A percentile compares a stretch with the other conserved stretches of the same genome.
These are phyloP conservation scores for Candida gorgasii DNA, from an alignment of 805 yeast species.

Conservation along the genomic window DNA sequence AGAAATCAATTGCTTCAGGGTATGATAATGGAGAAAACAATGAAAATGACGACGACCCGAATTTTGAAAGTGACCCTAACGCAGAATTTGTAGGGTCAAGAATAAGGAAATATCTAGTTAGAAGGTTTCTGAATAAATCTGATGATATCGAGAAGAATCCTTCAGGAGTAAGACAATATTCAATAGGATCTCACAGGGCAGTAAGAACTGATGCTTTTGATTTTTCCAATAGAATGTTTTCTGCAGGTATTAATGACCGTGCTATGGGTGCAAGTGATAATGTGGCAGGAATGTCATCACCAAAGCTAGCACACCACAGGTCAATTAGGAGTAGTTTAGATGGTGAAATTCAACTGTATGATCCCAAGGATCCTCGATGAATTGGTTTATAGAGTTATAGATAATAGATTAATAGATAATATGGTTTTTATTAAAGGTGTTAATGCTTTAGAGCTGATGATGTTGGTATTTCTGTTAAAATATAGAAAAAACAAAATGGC, in stretches of 20 bases:
- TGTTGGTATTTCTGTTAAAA: too few relatives aligned
- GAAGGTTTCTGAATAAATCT: conserved; percentile 8
- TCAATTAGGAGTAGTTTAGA: background rate
- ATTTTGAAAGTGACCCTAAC: conserved; percentile 7
- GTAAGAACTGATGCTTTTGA: conserved; percentile 10
- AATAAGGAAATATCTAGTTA: conserved; percentile 10
- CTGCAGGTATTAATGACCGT: conserved; percentile 18
- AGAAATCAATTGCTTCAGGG: conserved; percentile 54
- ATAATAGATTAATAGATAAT: conserved; percentile 7
- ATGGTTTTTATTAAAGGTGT: too few relatives aligned
- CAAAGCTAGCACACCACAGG: background rate
- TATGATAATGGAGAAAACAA: conserved; percentile 8
- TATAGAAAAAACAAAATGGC: too few relatives aligned
- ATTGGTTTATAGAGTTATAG: background rate
- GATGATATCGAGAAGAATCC: conserved; percentile 4
- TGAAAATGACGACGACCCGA: conserved; percentile 11
- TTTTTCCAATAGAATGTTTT: conserved; percentile 13
- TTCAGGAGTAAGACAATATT: conserved; percentile 10
- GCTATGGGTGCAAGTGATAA: conserved; percentile 19
- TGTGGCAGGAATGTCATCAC: conserved; percentile 19
- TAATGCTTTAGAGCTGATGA: too few relatives aligned
- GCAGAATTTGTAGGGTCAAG: conserved; percentile 16
- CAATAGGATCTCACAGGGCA: conserved; percentile 14
- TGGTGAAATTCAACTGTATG: background rate
- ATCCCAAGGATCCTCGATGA: conserved; percentile 1